phyloP scores from a whole-genome alignment of 1,139 yeast genomes.

The Lodderomyces metapsilosis region DNA sequence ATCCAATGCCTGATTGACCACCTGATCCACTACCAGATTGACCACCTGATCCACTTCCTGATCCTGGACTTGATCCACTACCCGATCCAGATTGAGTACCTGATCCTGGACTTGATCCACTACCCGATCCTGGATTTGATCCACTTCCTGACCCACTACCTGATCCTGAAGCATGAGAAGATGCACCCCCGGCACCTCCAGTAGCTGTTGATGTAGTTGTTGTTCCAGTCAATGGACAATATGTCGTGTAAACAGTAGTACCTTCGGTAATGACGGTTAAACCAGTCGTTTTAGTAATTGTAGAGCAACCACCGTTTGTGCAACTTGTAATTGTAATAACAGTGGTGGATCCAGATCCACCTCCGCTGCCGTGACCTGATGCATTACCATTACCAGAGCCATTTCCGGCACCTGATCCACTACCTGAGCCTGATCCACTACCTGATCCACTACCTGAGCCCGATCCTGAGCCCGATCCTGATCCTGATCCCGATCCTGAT shows the following conservation, averaged over 20 bases:
- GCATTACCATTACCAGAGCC: not conserved
- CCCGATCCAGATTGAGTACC: not conserved
- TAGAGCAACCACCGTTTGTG: not conserved
- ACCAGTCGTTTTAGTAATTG: constrained; percentile 1
- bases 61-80: not conserved
- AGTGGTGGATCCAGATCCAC: not conserved
- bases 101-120: not conserved
- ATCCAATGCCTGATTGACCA: no score
- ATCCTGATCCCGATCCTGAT: not conserved
- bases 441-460: not conserved
- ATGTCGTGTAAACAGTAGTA: constrained; percentile 2
- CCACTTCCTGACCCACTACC: not conserved
- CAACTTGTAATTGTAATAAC: constrained; percentile 1
- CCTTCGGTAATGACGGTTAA: constrained; percentile 2
- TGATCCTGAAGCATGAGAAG: not conserved
- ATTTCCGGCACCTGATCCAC: no score
- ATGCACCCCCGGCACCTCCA: not conserved
- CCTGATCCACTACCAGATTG: not conserved
- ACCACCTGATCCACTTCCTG: not conserved
- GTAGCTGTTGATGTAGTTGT: not conserved
- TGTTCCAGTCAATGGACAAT: constrained; percentile 2
- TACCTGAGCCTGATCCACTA: not conserved
- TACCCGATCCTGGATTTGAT: not conserved
- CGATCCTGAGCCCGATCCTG: not conserved
- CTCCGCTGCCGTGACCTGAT: not conserved